Conservation (phyloP, 2,329 filamentous ascomycete genomes). For the Diaporthe sp. region DNA sequence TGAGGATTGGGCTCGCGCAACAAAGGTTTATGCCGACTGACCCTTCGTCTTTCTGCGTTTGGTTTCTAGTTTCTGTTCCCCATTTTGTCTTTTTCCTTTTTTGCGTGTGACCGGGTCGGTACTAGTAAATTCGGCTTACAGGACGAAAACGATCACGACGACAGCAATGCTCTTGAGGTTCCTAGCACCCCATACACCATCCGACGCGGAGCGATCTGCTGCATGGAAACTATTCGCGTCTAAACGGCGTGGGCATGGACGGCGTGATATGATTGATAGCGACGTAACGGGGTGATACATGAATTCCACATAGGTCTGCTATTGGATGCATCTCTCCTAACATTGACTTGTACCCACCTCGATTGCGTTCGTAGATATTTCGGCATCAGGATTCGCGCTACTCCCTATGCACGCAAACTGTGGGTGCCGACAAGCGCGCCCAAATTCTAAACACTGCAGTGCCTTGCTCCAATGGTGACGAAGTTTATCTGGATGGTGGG, state of each 20-base stretch:
- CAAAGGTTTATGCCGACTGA: neutral
- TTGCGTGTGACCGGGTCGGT: slow-evolving; percentile 30
- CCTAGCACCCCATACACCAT: neutral
- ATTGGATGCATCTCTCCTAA: neutral
- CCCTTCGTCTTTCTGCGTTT: neutral
- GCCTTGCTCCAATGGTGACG: slow-evolving; percentile 1
- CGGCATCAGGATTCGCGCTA: neutral
- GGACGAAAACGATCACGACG: slow-evolving; percentile 24
- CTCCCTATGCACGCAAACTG: neutral
- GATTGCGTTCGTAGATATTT: neutral
- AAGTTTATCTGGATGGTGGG: neutral
- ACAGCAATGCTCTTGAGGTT: slow-evolving; percentile 1
- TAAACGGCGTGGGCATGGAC: neutral
- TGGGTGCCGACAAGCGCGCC: slow-evolving; percentile 7
- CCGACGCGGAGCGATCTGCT: slow-evolving; percentile 34
- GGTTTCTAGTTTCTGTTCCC: neutral
- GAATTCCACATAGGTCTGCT: neutral
- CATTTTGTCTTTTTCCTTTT: slow-evolving; percentile 12
- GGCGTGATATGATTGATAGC: neutral
- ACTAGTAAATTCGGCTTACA: slow-evolving; percentile 14
- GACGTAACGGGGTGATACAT: neutral
- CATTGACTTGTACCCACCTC: neutral
- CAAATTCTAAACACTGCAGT: neutral
- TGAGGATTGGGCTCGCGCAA: neutral
- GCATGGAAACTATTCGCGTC: slow-evolving; percentile 6